Evolutionary conservation across 306 rosid genomes (phyloP).

Genomic region (Phaseolus lunatus): DNA sequence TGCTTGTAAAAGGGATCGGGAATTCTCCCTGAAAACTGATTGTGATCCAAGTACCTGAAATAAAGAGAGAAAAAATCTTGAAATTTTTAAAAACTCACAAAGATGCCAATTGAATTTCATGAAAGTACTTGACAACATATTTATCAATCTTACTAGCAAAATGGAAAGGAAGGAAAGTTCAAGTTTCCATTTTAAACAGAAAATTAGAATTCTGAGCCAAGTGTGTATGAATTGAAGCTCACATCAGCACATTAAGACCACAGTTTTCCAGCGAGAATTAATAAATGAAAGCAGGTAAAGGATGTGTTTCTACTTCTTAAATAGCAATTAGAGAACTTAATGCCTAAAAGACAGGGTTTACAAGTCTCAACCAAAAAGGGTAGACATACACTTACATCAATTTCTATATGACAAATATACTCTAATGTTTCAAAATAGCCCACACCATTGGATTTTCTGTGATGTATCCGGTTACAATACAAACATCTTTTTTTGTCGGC

Average conservation of each 20-base stretch:
- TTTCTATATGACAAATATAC: conserved; percentile 12
- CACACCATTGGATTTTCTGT: conserved; percentile 5
- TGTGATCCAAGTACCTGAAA: conserved; percentile 94
- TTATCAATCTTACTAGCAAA: background rate
- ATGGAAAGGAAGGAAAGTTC: conserved; percentile 7
- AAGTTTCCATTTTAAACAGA: conserved; percentile 9
- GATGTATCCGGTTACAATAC: background rate
- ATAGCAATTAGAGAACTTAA: conserved; percentile 1
- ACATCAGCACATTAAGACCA: conserved; percentile 20
- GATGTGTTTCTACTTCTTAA: background rate
- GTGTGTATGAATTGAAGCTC: conserved; percentile 23
- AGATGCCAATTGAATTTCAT: conserved; percentile 32
- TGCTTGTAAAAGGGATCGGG: conserved; percentile 89
- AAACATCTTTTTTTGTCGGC: background rate
- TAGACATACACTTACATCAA: conserved; percentile 12
- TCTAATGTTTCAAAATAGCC: conserved; percentile 5
- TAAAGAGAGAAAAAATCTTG: background rate
- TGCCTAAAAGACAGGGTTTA: background rate
- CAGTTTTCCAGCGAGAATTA: conserved; percentile 14
- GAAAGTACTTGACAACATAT: background rate
- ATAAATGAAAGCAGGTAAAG: conserved; percentile 1
- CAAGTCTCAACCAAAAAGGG: background rate
- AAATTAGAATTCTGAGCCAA: background rate
- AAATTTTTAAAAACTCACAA: conserved; percentile 2
- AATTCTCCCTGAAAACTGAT: conserved; percentile 96